Percentiles rank a stretch among this genome's conserved stretches.
These are phyloP conservation scores for Emericellopsis atlantica DNA, from an alignment of 2,329 filamentous ascomycete species.

Conservation along the genomic window DNA sequence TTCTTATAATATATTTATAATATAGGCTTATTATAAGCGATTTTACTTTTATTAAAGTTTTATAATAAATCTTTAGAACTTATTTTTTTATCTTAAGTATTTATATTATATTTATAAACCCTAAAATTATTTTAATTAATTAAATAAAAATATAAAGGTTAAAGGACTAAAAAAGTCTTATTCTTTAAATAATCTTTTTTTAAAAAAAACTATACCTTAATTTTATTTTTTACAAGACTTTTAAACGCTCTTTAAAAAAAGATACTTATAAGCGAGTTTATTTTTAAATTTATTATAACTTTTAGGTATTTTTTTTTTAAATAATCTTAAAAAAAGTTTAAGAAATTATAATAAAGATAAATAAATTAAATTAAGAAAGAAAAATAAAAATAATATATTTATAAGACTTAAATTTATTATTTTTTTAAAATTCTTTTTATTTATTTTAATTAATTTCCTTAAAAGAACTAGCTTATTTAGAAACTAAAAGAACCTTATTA, in stretches of 20 bases:
- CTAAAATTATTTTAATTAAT: neutral
- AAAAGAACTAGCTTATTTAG: too few relatives aligned
- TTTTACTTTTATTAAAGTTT: constrained; percentile 1
- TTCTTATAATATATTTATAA: neutral
- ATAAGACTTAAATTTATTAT: too few relatives aligned
- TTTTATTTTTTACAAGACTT: neutral
- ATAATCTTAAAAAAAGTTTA: too few relatives aligned
- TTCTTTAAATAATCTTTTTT: constrained; percentile 1
- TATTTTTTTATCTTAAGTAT: too few relatives aligned
- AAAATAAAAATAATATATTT: too few relatives aligned
- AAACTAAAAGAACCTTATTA: too few relatives aligned
- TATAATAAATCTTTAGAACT: neutral
- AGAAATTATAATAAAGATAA: too few relatives aligned
- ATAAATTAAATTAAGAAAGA: too few relatives aligned
- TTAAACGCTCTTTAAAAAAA: neutral
- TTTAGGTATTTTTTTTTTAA: too few relatives aligned
- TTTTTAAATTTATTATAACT: too few relatives aligned
- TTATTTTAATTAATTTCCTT: too few relatives aligned
- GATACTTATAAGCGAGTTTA: neutral
- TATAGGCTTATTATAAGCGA: neutral
- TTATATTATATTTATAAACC: neutral
- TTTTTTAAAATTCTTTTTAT: too few relatives aligned
- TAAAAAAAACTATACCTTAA: neutral
- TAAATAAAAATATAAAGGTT: constrained; percentile 1
- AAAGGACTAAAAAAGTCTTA: neutral